These are phyloP conservation scores for Phialocephala subalpina DNA, from an alignment of 2,329 filamentous ascomycete species.

Conservation along the genomic window DNA sequence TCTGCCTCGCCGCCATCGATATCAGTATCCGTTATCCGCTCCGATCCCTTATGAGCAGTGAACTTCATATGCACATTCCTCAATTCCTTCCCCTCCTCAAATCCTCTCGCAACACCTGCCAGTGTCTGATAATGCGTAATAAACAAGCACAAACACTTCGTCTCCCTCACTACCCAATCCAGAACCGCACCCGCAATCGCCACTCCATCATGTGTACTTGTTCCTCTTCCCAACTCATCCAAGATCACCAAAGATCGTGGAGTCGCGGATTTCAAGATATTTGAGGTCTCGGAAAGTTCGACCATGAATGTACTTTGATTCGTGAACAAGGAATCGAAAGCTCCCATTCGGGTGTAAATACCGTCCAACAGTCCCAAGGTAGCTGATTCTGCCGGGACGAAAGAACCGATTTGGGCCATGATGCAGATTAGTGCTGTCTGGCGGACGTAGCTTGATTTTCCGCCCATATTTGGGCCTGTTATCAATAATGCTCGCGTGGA, in stretches of 20 bases:
- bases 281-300: slow-evolving; percentile 89
- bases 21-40: slow-evolving; percentile 32
- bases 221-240: slow-evolving; percentile 93
- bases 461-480: slow-evolving; percentile 98
- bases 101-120: slow-evolving; percentile 71
- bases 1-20: slow-evolving; percentile 51
- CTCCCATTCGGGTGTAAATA: slow-evolving; percentile 93
- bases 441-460: slow-evolving; percentile 97
- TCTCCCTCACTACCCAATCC: slow-evolving; percentile 79
- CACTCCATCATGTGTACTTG: slow-evolving; percentile 93
- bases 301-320: slow-evolving; percentile 99
- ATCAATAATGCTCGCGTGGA: slow-evolving; percentile 71
- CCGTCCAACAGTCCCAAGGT: slow-evolving; percentile 85
- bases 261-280: slow-evolving; percentile 89
- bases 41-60: slow-evolving; percentile 48
- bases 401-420: slow-evolving; percentile 94
- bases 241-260: slow-evolving; percentile 87
- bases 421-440: slow-evolving; percentile 91
- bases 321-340: slow-evolving; percentile 93
- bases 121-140: slow-evolving; percentile 98
- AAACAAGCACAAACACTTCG: slow-evolving; percentile 84
- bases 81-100: slow-evolving; percentile 67
- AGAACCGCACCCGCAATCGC: slow-evolving; percentile 95
- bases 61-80: slow-evolving; percentile 97
- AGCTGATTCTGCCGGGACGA: slow-evolving; percentile 82